These are phyloP conservation scores for Amanita pallidorosea DNA, from an alignment of 768 basidiomycete genomes.

Conservation along the genomic window DNA sequence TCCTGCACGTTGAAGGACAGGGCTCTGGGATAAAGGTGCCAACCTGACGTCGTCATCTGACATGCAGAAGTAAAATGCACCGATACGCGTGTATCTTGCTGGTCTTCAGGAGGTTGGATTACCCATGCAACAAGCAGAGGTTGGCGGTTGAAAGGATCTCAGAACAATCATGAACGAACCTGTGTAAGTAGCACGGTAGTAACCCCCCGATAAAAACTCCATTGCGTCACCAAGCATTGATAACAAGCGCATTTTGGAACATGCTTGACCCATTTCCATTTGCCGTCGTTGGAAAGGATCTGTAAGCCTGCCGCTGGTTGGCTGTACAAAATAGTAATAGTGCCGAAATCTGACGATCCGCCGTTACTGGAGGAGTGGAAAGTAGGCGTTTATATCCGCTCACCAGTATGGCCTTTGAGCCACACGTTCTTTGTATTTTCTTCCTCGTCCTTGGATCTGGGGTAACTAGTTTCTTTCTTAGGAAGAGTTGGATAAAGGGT, in stretches of 20 bases:
- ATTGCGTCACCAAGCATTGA: slow-evolving; percentile 52
- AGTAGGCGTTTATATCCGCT: background rate
- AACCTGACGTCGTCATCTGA: slow-evolving; percentile 39
- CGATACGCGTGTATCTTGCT: slow-evolving; percentile 38
- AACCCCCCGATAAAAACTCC: slow-evolving; percentile 52
- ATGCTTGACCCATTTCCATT: slow-evolving; percentile 50
- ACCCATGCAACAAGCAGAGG: slow-evolving; percentile 23
- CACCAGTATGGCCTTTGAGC: slow-evolving; percentile 52
- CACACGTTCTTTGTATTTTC: slow-evolving; percentile 40
- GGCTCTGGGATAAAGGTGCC: slow-evolving; percentile 33
- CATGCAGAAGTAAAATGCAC: slow-evolving; percentile 48
- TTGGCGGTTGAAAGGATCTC: too few species aligned
- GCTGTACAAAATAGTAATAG: slow-evolving; percentile 47
- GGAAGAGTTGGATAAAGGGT: background rate
- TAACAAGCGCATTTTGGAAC: slow-evolving; percentile 47
- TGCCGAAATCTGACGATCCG: slow-evolving; percentile 33
- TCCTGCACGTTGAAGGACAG: slow-evolving; percentile 35
- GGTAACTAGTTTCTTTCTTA: slow-evolving; percentile 25
- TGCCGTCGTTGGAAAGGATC: slow-evolving; percentile 38
- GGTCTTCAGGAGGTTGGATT: slow-evolving; percentile 46
- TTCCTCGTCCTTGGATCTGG: slow-evolving; percentile 39
- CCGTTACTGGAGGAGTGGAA: background rate
- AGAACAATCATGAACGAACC: slow-evolving; percentile 9
- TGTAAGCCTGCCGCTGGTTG: slow-evolving; percentile 48
- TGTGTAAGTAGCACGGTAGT: slow-evolving; percentile 47